Evolutionary conservation across 805 yeast genomes (phyloP).

Genomic region (Jamesozyma jinghongensis): DNA sequence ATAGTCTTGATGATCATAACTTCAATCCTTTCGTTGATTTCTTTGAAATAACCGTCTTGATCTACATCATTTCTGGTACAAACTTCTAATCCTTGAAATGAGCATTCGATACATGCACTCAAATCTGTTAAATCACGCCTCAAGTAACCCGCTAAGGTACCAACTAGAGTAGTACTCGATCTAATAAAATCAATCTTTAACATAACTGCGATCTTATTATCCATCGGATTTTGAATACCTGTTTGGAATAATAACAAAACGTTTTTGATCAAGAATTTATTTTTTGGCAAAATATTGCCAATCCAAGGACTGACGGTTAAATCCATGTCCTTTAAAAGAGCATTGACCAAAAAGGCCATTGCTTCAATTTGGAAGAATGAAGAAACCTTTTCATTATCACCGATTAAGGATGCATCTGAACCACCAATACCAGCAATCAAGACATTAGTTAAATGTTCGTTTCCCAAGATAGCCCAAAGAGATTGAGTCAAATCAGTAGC

Average conservation of each 20-base stretch:
- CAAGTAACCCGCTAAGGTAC: constrained; percentile 26
- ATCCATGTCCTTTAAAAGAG: constrained; percentile 21
- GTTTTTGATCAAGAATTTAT: constrained; percentile 17
- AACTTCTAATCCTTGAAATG: constrained; percentile 24
- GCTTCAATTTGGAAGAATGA: constrained; percentile 27
- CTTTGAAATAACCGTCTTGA: not conserved
- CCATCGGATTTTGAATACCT: constrained; percentile 14
- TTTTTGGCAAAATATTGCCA: constrained; percentile 18
- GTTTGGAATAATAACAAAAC: constrained; percentile 19
- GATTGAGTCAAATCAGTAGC: constrained; percentile 71
- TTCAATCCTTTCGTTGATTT: constrained; percentile 23
- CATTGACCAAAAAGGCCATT: constrained; percentile 24
- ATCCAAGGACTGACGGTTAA: constrained; percentile 26
- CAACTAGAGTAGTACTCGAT: constrained; percentile 22
- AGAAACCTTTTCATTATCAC: constrained; percentile 5
- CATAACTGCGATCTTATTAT: constrained; percentile 10
- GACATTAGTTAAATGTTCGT: constrained; percentile 26
- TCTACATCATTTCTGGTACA: constrained; percentile 11
- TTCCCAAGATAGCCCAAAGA: constrained; percentile 56
- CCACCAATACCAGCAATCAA: constrained; percentile 22
- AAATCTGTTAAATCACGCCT: constrained; percentile 15
- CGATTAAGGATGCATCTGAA: constrained; percentile 5
- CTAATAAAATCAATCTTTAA: constrained; percentile 25
- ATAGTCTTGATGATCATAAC: constrained; percentile 21
- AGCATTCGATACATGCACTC: constrained; percentile 17